Evolutionary conservation across 2,329 filamentous ascomycete genomes (phyloP).

Genomic region (Fusarium irregulare): DNA sequence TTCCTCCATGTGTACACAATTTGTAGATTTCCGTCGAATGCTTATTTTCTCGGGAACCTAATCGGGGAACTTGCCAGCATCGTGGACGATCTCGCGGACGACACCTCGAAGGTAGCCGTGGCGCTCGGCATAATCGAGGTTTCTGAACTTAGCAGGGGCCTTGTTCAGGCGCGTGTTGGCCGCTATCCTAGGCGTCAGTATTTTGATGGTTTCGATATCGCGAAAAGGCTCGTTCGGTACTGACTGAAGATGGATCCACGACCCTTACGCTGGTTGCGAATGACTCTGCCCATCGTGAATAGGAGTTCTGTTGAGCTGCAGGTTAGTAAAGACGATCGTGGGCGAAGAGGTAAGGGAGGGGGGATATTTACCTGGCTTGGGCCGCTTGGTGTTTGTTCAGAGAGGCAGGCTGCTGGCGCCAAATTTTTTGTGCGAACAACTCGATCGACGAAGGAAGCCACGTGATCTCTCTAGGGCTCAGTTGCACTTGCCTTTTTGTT

Average conservation of each 20-base stretch:
- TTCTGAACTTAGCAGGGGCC: constrained; percentile 86
- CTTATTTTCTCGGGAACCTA: constrained; percentile 26
- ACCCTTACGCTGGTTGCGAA: constrained; percentile 74
- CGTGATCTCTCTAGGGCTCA: constrained; percentile 30
- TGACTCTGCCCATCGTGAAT: constrained; percentile 67
- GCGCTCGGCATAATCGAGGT: constrained; percentile 94
- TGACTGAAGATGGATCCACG: constrained; percentile 69
- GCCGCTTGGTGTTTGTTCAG: constrained; percentile 56
- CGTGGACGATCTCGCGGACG: constrained; percentile 99
- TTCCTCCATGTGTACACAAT: constrained; percentile 26
- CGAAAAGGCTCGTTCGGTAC: constrained; percentile 47
- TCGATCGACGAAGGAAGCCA: constrained; percentile 41
- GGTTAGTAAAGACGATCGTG: constrained; percentile 47
- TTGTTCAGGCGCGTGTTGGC: constrained; percentile 94
- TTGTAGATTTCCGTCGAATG: constrained; percentile 28
- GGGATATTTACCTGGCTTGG: constrained; percentile 53
- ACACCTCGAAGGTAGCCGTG: constrained; percentile 98
- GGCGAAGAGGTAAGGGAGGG: constrained; percentile 42
- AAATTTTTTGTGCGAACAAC: constrained; percentile 53
- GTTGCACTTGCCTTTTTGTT: background rate
- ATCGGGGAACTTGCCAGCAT: constrained; percentile 72
- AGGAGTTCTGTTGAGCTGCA: constrained; percentile 48
- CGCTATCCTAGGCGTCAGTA: constrained; percentile 61
- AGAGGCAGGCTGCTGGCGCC: constrained; percentile 45
- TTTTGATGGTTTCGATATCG: constrained; percentile 41